Evolutionary conservation across 2,329 filamentous ascomycete genomes (phyloP), one percentile per base, ranked within the genome.

Genomic region (Penicillium sp.): DNA sequence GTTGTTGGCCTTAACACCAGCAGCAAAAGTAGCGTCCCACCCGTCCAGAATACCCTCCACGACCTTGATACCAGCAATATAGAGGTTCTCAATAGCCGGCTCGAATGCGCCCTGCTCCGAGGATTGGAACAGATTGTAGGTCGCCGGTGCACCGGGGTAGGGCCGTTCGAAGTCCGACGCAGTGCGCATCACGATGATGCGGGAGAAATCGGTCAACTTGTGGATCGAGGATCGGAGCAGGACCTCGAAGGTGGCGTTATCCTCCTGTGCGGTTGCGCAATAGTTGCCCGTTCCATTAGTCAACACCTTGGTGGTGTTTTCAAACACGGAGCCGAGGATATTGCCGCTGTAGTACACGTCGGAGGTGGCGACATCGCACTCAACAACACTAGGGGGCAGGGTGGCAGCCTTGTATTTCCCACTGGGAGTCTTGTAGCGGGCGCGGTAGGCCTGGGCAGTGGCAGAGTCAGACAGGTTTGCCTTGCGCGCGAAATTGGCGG

Each of bases 141-240:
- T 77, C 9, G 83, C 79, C 0, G 79, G 77, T 8, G 82, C 69
- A 12, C 80, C 82, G 0, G 82, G 80, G 25, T 83, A 86, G 0
- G 86, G 86, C 6, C 88, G 82, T 67, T 90, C 88, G 65, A 90
- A 90, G 73, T 90, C 84, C 10, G 85, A 87, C 1, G 81, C 85
- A 65, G 85, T 85, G 29, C 88, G 80, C 80, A 90, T 83, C 55
- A 90, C 72, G 52, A 90, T 86, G 58, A 88, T 80, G 3, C 88
- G 80, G 6, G 77, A 70, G 69, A 88, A 90, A 68, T 90, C 88
- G 4, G 86, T 81, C 5, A 83, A 65, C 3, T 81, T 79, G 59
- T 78, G 76, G 23, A 81, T 71, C 0, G 84, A 81, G 2, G 80
- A 80, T 13, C 87, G 81, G 21, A 89, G 71, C 29, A 90, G 74